Conservation (phyloP, 1,284 basidiomycete genomes). For the Leccinum griseonigrum region DNA sequence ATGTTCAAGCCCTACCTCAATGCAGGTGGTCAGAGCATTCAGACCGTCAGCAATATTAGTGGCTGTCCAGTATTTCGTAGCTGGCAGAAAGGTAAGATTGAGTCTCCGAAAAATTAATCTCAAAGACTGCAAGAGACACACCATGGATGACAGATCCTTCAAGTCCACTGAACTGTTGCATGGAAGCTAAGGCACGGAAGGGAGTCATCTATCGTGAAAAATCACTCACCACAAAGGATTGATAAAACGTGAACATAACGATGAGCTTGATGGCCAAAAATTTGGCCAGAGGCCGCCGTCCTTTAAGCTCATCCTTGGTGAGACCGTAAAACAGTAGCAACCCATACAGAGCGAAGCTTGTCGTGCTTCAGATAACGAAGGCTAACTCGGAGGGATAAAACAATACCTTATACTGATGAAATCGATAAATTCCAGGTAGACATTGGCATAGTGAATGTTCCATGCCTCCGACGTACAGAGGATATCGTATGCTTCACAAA, state of each 20-base stretch:
- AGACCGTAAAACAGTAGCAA: conserved; percentile 80
- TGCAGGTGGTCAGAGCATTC: conserved; percentile 76
- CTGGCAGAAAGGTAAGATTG: conserved; percentile 32
- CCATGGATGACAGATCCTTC: conserved; percentile 63
- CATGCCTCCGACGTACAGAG: conserved; percentile 65
- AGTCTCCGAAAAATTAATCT: neutral
- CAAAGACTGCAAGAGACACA: conserved; percentile 20
- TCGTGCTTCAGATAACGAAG: conserved; percentile 3
- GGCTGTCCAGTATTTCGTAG: conserved; percentile 74
- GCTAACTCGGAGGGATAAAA: neutral
- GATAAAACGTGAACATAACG: conserved; percentile 85
- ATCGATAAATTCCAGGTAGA: conserved; percentile 71
- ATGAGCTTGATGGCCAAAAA: conserved; percentile 83
- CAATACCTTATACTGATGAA: conserved; percentile 75
- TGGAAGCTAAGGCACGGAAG: neutral
- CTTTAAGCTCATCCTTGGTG: conserved; percentile 72
- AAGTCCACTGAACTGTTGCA: conserved; percentile 52
- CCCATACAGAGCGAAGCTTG: conserved; percentile 75
- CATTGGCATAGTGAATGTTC: conserved; percentile 61
- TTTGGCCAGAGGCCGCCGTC: conserved; percentile 77
- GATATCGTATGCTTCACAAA: conserved; percentile 64
- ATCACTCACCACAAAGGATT: conserved; percentile 62
- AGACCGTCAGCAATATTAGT: conserved; percentile 81
- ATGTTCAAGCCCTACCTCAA: conserved; percentile 55
- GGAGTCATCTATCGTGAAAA: neutral